A percentile compares a stretch with the other conserved stretches of the same genome.
phyloP scores from a whole-genome alignment of 2,329 filamentous ascomycete species.

The Venturia pyrina region DNA sequence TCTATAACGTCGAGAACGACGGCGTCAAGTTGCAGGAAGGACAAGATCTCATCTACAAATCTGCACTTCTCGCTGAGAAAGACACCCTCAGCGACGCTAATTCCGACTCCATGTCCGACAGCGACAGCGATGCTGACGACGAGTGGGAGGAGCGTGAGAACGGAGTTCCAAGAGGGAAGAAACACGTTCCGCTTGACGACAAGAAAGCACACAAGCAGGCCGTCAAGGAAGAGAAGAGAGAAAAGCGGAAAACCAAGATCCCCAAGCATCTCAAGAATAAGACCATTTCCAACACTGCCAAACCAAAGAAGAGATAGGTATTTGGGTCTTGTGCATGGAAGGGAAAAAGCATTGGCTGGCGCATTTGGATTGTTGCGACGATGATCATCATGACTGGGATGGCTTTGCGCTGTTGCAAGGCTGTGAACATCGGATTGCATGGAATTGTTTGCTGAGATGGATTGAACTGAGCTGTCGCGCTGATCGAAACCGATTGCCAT shows the following conservation, averaged over 20 bases:
- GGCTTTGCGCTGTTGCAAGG: neutral
- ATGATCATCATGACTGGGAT: neutral
- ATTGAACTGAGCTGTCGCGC: no score
- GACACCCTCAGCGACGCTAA: conserved; percentile 37
- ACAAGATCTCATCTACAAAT: conserved; percentile 68
- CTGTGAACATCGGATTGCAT: neutral
- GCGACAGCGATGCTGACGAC: conserved; percentile 37
- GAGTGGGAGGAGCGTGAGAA: conserved; percentile 44
- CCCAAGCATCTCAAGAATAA: conserved; percentile 95
- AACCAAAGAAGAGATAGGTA: neutral
- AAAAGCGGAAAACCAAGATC: conserved; percentile 90
- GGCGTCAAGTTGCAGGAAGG: conserved; percentile 65
- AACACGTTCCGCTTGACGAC: conserved; percentile 79
- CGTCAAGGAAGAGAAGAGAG: conserved; percentile 90
- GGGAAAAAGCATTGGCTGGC: neutral
- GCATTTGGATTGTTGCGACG: neutral
- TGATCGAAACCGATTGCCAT: neutral
- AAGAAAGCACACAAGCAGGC: conserved; percentile 84
- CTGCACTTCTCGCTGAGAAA: conserved; percentile 65
- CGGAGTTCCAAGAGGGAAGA: conserved; percentile 64
- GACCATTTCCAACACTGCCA: conserved; percentile 43
- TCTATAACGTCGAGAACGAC: conserved; percentile 92
- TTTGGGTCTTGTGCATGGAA: neutral
- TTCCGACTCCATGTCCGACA: conserved; percentile 23
- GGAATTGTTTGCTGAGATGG: neutral